Percentiles rank a stretch among this genome's conserved stretches.
Conservation (phyloP, 345 rosid genomes). For the Hypericum perforatum region DNA sequence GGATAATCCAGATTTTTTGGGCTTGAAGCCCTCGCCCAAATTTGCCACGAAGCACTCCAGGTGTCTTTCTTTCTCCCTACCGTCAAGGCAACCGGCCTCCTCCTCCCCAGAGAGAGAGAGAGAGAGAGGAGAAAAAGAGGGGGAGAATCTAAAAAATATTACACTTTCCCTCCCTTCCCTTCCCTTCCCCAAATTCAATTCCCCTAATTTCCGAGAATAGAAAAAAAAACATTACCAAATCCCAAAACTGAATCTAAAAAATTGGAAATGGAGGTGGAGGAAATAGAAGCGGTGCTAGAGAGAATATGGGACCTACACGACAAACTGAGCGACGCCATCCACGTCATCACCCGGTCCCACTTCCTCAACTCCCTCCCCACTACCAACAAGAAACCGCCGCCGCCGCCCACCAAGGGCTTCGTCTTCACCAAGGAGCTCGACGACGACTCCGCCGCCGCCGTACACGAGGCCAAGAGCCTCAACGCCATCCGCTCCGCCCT, state of each 20-base stretch:
- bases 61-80: too few relatives aligned
- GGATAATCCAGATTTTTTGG: too few relatives aligned
- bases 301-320: conserved; percentile 96
- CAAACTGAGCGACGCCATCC: conserved; percentile 94
- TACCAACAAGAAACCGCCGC: conserved; percentile 23
- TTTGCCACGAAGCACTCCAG: too few relatives aligned
- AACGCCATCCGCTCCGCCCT: conserved; percentile 80
- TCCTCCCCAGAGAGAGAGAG: too few relatives aligned
- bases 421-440: conserved; percentile 72
- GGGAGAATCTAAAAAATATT: too few relatives aligned
- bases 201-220: too few relatives aligned
- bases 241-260: conserved; percentile 15
- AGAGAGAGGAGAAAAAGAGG: too few relatives aligned
- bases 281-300: conserved; percentile 76
- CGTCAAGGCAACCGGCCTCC: too few relatives aligned
- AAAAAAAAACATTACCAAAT: too few relatives aligned
- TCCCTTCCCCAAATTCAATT: too few relatives aligned
- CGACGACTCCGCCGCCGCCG: conserved; percentile 38
- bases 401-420: conserved; percentile 40
- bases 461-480: conserved; percentile 87
- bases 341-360: conserved; percentile 69
- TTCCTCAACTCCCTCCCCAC: conserved; percentile 51
- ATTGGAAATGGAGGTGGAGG: conserved; percentile 90
- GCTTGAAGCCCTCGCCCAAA: too few relatives aligned
- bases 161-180: too few relatives aligned